Base-by-base conservation (phyloP, 2,329 filamentous ascomycete species). In the Capronia coronata region DNA sequence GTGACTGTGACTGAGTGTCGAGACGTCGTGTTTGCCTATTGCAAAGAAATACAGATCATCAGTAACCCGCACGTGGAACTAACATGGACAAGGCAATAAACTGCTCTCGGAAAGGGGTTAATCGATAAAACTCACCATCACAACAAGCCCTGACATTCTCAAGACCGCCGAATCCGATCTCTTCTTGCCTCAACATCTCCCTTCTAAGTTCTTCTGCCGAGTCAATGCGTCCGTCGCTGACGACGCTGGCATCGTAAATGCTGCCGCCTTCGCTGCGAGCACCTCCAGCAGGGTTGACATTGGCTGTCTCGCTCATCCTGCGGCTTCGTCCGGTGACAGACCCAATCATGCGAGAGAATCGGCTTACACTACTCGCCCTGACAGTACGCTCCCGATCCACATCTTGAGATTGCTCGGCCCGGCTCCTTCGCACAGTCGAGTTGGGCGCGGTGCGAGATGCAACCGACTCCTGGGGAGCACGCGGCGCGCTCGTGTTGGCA, bases 71-170 rank as follows among this genome's bases (percentile, higher is more conserved):
- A n/a, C n/a, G n/a, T n/a, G n/a, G n/a, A n/a, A n/a, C n/a, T n/a
- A n/a, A n/a, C n/a, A n/a, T n/a, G n/a, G n/a, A 37, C 14, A 37
- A 6, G n/a, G 14, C 11, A 30, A 18, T 27, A n/a, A n/a, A n/a
- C n/a, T n/a, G n/a, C n/a, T n/a, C n/a, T n/a, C n/a, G n/a, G n/a
- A n/a, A n/a, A n/a, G n/a, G n/a, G n/a, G n/a, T n/a, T n/a, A n/a
- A n/a, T n/a, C n/a, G n/a, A n/a, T n/a, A 37, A 41, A n/a, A 46
- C 58, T 41, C 77, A 91, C 90, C 93, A 78, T 97, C 93, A 69
- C 93, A 98, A 72, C 93, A 98, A 52, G 91, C 90, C 64, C 93
- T 78, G 57, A 98, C 93, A 67, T 98, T 96, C 75, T 97, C 91
- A 62, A 97, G 75, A 55, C 83, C 78, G 21, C 83, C 75, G 59